These are phyloP conservation scores for Tremella yokohamensis DNA, from an alignment of 768 basidiomycete species.

Conservation along the genomic window DNA sequence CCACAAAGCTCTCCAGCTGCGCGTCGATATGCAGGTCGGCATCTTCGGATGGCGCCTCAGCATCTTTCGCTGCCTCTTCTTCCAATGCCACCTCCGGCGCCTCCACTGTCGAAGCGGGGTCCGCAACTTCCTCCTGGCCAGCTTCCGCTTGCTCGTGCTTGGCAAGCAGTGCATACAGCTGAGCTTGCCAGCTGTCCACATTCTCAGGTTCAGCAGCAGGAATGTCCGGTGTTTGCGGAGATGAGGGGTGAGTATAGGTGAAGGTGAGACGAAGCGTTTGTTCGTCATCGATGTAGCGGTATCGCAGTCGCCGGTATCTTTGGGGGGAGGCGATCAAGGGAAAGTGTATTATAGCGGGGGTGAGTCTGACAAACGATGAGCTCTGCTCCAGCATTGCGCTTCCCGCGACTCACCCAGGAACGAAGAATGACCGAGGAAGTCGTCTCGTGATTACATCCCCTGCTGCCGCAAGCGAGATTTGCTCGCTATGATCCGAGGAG, in stretches of 20 bases:
- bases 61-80: neutral
- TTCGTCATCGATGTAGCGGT: neutral
- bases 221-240: neutral
- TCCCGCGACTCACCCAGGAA: neutral
- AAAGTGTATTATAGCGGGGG: neutral
- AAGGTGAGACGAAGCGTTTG: conserved; percentile 4
- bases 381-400: neutral
- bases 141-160: neutral
- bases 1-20: neutral
- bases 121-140: neutral
- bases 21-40: neutral
- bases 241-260: neutral
- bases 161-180: neutral
- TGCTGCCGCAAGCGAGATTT: too few species aligned
- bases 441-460: too few species aligned
- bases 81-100: neutral
- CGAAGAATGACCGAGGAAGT: neutral
- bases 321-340: neutral
- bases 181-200: neutral
- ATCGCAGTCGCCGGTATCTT: neutral
- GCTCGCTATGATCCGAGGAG: too few species aligned
- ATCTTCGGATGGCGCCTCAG: neutral
- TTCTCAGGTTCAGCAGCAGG: neutral
- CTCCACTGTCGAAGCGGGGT: neutral
- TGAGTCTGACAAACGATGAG: neutral